A percentile compares a stretch with the other conserved stretches of the same genome.
Evolutionary conservation across 2,329 filamentous ascomycete species (phyloP).

Genomic region (Venturia carpophila): DNA sequence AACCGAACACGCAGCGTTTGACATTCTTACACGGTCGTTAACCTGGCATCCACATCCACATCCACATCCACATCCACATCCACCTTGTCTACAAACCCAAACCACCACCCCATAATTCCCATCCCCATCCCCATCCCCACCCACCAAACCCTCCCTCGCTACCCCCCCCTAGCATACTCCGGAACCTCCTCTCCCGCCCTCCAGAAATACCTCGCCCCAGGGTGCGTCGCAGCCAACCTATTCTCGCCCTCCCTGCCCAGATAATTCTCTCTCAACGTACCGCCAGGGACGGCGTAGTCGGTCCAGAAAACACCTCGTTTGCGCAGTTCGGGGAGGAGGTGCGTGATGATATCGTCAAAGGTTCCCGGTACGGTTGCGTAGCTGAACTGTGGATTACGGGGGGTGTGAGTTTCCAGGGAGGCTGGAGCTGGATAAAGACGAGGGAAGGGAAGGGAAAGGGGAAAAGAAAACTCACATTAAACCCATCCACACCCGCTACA

Average conservation of each 20-base stretch:
- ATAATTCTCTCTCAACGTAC: conserved; percentile 41
- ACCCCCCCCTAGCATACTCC: background rate
- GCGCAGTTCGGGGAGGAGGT: conserved; percentile 25
- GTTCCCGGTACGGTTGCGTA: conserved; percentile 23
- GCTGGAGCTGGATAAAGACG: too few relatives aligned
- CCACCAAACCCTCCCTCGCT: conserved; percentile 20
- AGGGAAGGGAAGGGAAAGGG: background rate
- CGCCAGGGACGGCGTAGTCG: conserved; percentile 31
- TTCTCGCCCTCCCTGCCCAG: conserved; percentile 20
- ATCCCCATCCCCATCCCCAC: background rate
- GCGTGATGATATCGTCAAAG: conserved; percentile 25
- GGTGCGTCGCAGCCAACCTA: background rate
- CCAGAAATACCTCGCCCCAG: conserved; percentile 2
- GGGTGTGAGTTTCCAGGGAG: too few relatives aligned
- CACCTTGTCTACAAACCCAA: too few relatives aligned
- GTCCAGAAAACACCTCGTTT: conserved; percentile 28
- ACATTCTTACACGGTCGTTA: too few relatives aligned
- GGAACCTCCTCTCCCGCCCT: background rate
- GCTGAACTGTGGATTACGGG: too few relatives aligned
- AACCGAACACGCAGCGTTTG: too few relatives aligned
- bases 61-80: too few relatives aligned
- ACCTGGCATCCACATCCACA: too few relatives aligned
- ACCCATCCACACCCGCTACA: conserved; percentile 9
- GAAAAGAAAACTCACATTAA: conserved; percentile 6
- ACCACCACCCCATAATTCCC: background rate